Percentiles rank a stretch among this genome's conserved stretches.
Evolutionary conservation across 495 filamentous ascomycete species (phyloP).

Genomic region (Aspergillus cavernicola): DNA sequence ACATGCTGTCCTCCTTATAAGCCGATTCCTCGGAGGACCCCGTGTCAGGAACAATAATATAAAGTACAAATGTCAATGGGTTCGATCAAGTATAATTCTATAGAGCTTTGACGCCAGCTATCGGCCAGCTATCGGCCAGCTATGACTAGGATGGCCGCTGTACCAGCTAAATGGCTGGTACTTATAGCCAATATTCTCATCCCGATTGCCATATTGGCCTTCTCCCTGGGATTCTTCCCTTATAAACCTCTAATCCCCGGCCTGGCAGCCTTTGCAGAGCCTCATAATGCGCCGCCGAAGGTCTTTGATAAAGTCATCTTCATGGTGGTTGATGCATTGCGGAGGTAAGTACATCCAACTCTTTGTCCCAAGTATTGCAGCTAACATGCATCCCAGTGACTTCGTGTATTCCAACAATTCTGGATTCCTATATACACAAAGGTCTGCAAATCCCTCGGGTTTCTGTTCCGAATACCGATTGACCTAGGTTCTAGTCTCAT

Average conservation of each 20-base stretch:
- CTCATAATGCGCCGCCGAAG: slow-evolving; percentile 44
- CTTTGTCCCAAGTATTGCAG: not conserved
- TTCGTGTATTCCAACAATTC: slow-evolving; percentile 84
- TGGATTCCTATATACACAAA: slow-evolving; percentile 86
- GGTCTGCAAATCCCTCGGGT: slow-evolving; percentile 47
- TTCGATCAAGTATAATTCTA: not conserved
- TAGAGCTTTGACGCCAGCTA: not conserved
- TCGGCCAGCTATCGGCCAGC: not conserved
- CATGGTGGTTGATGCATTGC: slow-evolving; percentile 95
- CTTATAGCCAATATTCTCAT: slow-evolving; percentile 68
- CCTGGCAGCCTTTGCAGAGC: slow-evolving; percentile 59
- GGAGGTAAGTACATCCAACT: slow-evolving; percentile 57
- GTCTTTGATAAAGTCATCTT: slow-evolving; percentile 89
- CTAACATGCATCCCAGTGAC: slow-evolving; percentile 56
- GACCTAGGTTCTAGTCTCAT: slow-evolving; percentile 63
- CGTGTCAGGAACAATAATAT: not conserved
- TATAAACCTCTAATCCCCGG: slow-evolving; percentile 92
- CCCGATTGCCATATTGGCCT: slow-evolving; percentile 71
- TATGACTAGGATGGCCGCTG: slow-evolving; percentile 21
- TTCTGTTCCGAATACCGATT: not conserved
- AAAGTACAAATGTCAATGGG: no score
- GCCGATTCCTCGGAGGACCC: not conserved
- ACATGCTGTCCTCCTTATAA: not conserved
- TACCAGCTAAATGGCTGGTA: slow-evolving; percentile 23
- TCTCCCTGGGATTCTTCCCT: slow-evolving; percentile 93